phyloP scores from a whole-genome alignment of 139 green algal species.

The Chlamydomonas sphaeroides region DNA sequence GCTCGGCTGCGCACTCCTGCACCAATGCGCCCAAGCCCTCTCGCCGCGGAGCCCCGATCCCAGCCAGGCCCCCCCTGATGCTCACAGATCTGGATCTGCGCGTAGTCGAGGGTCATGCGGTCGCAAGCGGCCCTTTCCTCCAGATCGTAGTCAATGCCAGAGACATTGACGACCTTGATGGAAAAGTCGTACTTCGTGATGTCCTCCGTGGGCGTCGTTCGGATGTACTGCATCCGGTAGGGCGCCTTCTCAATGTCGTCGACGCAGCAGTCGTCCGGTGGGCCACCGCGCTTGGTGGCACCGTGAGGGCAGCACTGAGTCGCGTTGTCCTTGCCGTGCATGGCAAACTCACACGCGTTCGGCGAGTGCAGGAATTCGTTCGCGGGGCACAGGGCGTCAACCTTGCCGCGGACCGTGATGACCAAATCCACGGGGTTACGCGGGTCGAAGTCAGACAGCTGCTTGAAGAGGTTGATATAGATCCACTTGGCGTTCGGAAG shows the following conservation, averaged over 20 bases:
- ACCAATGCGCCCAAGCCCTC: no score
- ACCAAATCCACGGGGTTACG: conserved; percentile 28
- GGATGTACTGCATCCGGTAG: conserved; percentile 46
- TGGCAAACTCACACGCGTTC: conserved; percentile 53
- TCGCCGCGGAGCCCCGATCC: no score
- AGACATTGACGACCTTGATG: conserved; percentile 23
- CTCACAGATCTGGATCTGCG: conserved; percentile 51
- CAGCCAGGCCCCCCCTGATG: no score
- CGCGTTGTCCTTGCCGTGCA: conserved; percentile 48
- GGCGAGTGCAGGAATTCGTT: conserved; percentile 42
- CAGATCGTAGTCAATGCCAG: conserved; percentile 25
- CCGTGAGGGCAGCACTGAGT: conserved; percentile 57
- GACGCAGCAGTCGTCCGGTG: conserved; percentile 48
- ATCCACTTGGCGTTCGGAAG: conserved; percentile 42
- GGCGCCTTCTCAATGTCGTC: conserved; percentile 49
- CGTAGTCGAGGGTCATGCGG: conserved; percentile 55
- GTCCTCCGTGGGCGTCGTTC: neutral
- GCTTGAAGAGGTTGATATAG: conserved; percentile 25
- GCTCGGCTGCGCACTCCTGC: no score
- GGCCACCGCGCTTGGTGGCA: conserved; percentile 28
- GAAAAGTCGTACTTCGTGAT: conserved; percentile 34
- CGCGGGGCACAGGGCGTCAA: conserved; percentile 37
- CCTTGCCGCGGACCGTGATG: conserved; percentile 48
- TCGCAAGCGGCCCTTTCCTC: conserved; percentile 28
- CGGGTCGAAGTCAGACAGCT: conserved; percentile 18